Conservation (phyloP, 805 yeast genomes). For the Barnettozyma botsteinii region DNA sequence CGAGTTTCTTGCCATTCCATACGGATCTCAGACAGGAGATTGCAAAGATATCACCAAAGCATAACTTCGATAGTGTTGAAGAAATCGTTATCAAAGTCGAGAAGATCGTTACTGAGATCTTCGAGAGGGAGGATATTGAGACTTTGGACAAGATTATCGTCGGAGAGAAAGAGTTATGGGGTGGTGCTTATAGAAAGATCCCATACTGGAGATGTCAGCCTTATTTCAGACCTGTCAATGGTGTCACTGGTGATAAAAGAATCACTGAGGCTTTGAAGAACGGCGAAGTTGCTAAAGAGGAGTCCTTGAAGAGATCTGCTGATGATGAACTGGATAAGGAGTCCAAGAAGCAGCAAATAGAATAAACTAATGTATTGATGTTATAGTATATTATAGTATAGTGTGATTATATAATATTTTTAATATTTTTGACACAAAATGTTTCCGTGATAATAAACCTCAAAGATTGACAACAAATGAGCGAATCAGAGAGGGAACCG, state of each 20-base stretch:
- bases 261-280: constrained; percentile 26
- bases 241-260: constrained; percentile 49
- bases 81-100: constrained; percentile 62
- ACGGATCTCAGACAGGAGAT: constrained; percentile 73
- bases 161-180: constrained; percentile 63
- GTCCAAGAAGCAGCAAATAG: constrained; percentile 11
- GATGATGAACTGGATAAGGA: constrained; percentile 17
- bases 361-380: neutral
- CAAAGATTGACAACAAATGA: neutral
- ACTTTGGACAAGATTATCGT: constrained; percentile 48
- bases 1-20: constrained; percentile 72
- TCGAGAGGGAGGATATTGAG: constrained; percentile 43
- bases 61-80: constrained; percentile 45
- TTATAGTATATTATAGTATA: no score
- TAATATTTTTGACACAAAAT: constrained; percentile 4
- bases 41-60: constrained; percentile 45
- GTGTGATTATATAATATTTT: neutral
- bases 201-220: constrained; percentile 99
- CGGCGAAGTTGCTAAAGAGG: neutral
- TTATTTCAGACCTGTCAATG: constrained; percentile 83
- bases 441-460: no score
- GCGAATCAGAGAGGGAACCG: neutral
- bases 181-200: constrained; percentile 70
- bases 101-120: constrained; percentile 51
- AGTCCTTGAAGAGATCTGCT: constrained; percentile 21